phyloP scores from a whole-genome alignment of 2,329 filamentous ascomycete species.

The Arthrobotrys entomopaga region DNA sequence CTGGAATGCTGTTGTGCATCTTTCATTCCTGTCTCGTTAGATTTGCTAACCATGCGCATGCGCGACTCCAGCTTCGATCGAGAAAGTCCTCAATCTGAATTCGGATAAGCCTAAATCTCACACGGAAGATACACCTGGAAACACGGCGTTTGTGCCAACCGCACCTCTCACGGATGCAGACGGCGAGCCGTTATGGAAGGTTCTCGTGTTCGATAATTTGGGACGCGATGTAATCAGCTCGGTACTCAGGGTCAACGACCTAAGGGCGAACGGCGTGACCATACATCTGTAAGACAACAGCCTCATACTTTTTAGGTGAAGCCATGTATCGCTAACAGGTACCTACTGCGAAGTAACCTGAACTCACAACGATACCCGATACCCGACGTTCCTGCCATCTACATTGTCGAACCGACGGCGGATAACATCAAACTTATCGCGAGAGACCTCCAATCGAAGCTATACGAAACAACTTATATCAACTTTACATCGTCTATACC shows the following conservation, averaged over 20 bases:
- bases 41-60: slow-evolving; percentile 21
- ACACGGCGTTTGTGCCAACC: slow-evolving; percentile 66
- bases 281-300: slow-evolving; percentile 88
- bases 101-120: slow-evolving; percentile 74
- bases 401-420: slow-evolving; percentile 88
- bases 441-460: slow-evolving; percentile 81
- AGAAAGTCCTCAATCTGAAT: slow-evolving; percentile 95
- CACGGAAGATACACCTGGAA: slow-evolving; percentile 64
- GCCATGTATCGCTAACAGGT: background rate
- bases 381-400: slow-evolving; percentile 94
- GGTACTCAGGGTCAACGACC: slow-evolving; percentile 90
- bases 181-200: slow-evolving; percentile 96
- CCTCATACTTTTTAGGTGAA: background rate
- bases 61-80: slow-evolving; percentile 77
- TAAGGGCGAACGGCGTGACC: slow-evolving; percentile 92
- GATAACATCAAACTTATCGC: slow-evolving; percentile 85
- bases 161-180: slow-evolving; percentile 85
- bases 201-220: slow-evolving; percentile 90
- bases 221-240: slow-evolving; percentile 97
- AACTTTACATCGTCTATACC: slow-evolving; percentile 97
- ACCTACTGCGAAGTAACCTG: slow-evolving; percentile 55
- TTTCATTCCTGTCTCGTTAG: background rate
- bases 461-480: slow-evolving; percentile 94
- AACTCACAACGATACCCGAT: slow-evolving; percentile 80
- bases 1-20: slow-evolving; percentile 19